Conservation (phyloP, 108 stramenopile genomes). For the Mediolabrus comicus region DNA sequence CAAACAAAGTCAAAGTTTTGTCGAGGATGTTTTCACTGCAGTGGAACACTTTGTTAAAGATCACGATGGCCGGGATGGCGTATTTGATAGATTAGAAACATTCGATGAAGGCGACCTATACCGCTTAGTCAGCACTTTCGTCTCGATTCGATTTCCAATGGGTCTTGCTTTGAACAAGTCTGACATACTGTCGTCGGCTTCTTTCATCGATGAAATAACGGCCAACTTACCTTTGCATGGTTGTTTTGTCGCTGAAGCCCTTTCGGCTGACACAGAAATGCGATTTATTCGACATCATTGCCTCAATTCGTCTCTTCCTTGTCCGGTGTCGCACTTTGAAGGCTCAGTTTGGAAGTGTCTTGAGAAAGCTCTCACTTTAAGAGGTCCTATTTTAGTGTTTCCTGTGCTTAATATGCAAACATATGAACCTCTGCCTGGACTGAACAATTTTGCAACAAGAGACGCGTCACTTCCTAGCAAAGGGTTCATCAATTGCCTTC, state of each 20-base stretch:
- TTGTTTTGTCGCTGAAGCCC: constrained; percentile 62
- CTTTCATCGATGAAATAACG: constrained; percentile 50
- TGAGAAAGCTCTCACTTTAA: constrained; percentile 59
- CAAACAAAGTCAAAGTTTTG: constrained; percentile 63
- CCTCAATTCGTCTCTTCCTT: neutral
- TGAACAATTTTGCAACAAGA: constrained; percentile 50
- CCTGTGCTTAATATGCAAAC: constrained; percentile 74
- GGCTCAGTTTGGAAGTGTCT: constrained; percentile 71
- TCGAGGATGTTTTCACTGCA: constrained; percentile 50
- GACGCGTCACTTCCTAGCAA: constrained; percentile 65
- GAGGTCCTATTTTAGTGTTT: constrained; percentile 73
- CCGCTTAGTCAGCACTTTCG: constrained; percentile 74
- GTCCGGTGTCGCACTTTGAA: neutral
- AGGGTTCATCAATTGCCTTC: constrained; percentile 68
- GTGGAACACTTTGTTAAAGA: constrained; percentile 64
- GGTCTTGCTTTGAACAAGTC: constrained; percentile 85
- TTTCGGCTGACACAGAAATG: constrained; percentile 79
- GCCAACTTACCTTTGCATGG: constrained; percentile 73
- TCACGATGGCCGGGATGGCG: constrained; percentile 46
- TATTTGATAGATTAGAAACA: constrained; percentile 51
- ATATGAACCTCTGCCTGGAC: constrained; percentile 61
- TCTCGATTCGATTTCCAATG: constrained; percentile 88
- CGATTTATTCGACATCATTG: constrained; percentile 61
- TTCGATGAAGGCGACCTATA: constrained; percentile 86
- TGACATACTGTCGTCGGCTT: constrained; percentile 58